Evolutionary conservation across 495 filamentous ascomycete genomes (phyloP).

Genomic region (Penicilliopsis zonata): DNA sequence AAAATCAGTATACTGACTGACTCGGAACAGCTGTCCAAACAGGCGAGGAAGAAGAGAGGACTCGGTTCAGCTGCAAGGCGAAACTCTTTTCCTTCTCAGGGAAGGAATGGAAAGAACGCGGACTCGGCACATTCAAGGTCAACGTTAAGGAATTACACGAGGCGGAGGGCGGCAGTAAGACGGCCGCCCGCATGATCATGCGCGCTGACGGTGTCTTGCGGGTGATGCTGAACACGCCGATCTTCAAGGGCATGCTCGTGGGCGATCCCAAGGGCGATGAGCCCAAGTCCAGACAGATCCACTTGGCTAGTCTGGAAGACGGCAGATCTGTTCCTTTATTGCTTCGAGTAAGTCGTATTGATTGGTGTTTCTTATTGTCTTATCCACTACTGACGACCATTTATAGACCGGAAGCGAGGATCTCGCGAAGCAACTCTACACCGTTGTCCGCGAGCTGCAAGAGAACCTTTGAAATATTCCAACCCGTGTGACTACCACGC

Average conservation of each 20-base stretch:
- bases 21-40: conserved; percentile 46
- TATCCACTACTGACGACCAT: conserved; percentile 5
- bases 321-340: conserved; percentile 47
- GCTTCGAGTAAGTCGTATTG: conserved; percentile 49
- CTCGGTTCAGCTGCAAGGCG: conserved; percentile 51
- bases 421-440: conserved; percentile 28
- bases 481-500: background rate
- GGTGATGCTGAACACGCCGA: conserved; percentile 74
- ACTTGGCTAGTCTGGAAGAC: conserved; percentile 50
- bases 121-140: conserved; percentile 70
- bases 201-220: conserved; percentile 72
- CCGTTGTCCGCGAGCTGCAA: conserved; percentile 21
- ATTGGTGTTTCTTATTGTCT: conserved; percentile 1
- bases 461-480: conserved; percentile 11
- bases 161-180: conserved; percentile 34
- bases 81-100: conserved; percentile 66
- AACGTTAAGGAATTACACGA: conserved; percentile 49
- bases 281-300: conserved; percentile 41
- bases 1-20: conserved; percentile 4
- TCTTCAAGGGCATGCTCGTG: conserved; percentile 62
- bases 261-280: conserved; percentile 42
- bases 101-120: conserved; percentile 81
- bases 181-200: conserved; percentile 65
- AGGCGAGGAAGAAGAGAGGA: conserved; percentile 56
- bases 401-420: conserved; percentile 30